These are phyloP conservation scores for Paragyromitra xinjiangensis DNA, from an alignment of 495 filamentous ascomycete species.

Conservation along the genomic window DNA sequence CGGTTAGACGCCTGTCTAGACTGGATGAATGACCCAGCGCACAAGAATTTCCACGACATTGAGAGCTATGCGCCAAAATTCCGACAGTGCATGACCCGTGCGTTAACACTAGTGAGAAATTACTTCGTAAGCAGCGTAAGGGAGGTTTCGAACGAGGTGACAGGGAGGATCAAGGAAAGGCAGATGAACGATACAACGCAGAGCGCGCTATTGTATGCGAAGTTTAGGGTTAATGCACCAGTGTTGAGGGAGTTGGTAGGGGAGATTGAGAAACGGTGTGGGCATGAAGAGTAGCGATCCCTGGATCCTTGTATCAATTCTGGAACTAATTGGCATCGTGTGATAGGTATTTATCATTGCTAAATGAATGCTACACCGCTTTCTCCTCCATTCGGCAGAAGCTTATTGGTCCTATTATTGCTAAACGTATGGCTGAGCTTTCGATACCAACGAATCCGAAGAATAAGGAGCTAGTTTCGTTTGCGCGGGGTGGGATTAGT, in stretches of 20 bases:
- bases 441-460: slow-evolving; percentile 71
- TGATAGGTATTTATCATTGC: slow-evolving; percentile 52
- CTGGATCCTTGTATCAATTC: background rate
- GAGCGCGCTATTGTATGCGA: slow-evolving; percentile 79
- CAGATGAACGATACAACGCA: slow-evolving; percentile 79
- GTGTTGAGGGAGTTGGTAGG: slow-evolving; percentile 52
- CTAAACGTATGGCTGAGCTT: slow-evolving; percentile 72
- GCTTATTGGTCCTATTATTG: slow-evolving; percentile 65
- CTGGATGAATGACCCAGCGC: slow-evolving; percentile 52
- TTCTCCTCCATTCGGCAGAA: slow-evolving; percentile 54
- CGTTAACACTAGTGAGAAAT: slow-evolving; percentile 82
- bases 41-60: slow-evolving; percentile 85
- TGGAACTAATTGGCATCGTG: background rate
- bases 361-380: slow-evolving; percentile 55
- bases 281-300: slow-evolving; percentile 52
- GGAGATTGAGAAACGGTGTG: slow-evolving; percentile 57
- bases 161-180: slow-evolving; percentile 73
- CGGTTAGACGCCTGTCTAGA: slow-evolving; percentile 87
- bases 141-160: slow-evolving; percentile 74
- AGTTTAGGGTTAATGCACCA: slow-evolving; percentile 69
- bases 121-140: slow-evolving; percentile 78
- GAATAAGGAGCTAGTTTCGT: slow-evolving; percentile 70
- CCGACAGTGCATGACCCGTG: slow-evolving; percentile 74
- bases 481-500: slow-evolving; percentile 74
- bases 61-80: slow-evolving; percentile 80